These are phyloP conservation scores for Haberlea rhodopensis DNA, from an alignment of 257 asterid species.

Conservation along the genomic window DNA sequence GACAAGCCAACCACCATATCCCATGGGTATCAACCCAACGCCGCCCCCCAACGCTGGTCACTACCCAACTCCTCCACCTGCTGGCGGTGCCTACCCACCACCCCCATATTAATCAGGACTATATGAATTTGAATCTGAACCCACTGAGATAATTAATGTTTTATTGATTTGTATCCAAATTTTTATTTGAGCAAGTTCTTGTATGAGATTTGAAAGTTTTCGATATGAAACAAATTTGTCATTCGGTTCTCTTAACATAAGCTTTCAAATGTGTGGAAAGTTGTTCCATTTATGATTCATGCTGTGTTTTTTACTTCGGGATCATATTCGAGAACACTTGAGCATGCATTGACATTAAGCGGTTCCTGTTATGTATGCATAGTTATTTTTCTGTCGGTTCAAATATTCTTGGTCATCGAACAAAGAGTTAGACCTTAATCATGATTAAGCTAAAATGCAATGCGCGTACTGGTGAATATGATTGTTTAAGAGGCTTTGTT, in stretches of 20 bases:
- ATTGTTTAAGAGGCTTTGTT: no score
- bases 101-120: constrained; percentile 25
- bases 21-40: not conserved
- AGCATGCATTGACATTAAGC: not conserved
- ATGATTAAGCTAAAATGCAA: no score
- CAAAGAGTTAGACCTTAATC: not conserved
- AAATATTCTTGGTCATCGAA: not conserved
- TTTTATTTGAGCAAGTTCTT: not conserved
- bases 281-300: not conserved
- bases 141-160: not conserved
- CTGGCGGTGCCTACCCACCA: constrained; percentile 34
- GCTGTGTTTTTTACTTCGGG: not conserved
- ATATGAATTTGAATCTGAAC: not conserved
- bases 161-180: constrained; percentile 7
- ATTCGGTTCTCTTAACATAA: not conserved
- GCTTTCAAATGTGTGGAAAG: no score
- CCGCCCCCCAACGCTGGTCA: constrained; percentile 27
- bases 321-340: not conserved
- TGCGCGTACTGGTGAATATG: no score
- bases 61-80: constrained; percentile 23
- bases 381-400: not conserved
- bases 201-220: no score
- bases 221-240: not conserved
- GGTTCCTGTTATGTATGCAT: not conserved
- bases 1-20: not conserved